Evolutionary conservation across 371 early-diverging fungal genomes (phyloP).

Genomic region (Mortierella polycephala): DNA sequence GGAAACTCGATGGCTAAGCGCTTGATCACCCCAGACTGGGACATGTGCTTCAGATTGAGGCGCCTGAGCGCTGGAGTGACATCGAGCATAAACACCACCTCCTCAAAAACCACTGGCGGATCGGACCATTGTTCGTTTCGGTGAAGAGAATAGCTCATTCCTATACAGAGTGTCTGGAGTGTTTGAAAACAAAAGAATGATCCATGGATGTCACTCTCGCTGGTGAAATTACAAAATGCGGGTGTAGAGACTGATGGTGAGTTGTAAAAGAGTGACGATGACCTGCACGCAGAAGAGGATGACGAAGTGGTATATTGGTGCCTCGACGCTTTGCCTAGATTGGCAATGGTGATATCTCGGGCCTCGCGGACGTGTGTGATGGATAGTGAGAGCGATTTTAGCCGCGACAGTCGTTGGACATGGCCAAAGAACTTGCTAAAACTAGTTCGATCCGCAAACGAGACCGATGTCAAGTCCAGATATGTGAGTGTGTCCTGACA

Average conservation of each 20-base stretch:
- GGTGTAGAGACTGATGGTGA: constrained; percentile 1
- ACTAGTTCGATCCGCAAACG: constrained; percentile 1
- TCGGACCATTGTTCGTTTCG: constrained; percentile 7
- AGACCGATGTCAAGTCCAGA: constrained; percentile 23
- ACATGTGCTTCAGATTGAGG: constrained; percentile 19
- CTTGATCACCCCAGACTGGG: constrained; percentile 20
- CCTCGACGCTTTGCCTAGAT: background rate
- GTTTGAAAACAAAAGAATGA: constrained; percentile 17
- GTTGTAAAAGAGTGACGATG: background rate
- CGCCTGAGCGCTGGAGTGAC: constrained; percentile 6
- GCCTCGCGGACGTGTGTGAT: constrained; percentile 21
- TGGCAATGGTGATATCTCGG: background rate
- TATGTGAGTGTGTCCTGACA: constrained; percentile 16
- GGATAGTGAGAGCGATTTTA: constrained; percentile 19
- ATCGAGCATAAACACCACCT: constrained; percentile 17
- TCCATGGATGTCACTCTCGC: background rate
- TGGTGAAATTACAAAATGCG: background rate
- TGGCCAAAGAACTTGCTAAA: constrained; percentile 22
- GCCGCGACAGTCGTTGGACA: constrained; percentile 16
- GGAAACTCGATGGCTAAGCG: constrained; percentile 9
- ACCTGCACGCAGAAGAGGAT: too few species aligned
- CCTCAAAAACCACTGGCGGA: constrained; percentile 18
- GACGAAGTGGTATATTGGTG: background rate
- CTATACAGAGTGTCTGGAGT: constrained; percentile 17
- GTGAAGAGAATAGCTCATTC: constrained; percentile 11